Evolutionary conservation across 1,284 basidiomycete species (phyloP).

Genomic region (Filobasidium uniguttulatum): DNA sequence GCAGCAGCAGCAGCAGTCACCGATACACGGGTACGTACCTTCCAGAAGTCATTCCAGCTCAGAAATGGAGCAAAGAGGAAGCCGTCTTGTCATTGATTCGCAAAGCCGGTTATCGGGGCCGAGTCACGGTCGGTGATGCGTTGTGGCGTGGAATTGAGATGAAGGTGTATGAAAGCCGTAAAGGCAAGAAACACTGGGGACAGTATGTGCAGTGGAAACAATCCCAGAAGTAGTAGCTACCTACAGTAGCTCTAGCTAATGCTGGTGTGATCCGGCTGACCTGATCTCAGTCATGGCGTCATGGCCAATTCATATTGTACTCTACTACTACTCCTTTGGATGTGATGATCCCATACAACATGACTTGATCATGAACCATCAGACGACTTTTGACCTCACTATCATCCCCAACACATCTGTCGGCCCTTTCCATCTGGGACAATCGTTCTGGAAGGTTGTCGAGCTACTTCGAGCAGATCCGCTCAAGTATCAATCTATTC

Average conservation of each 20-base stretch:
- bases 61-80: constrained; percentile 83
- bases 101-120: constrained; percentile 77
- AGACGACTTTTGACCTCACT: too few relatives aligned
- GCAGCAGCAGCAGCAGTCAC: too few relatives aligned
- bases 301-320: too few relatives aligned
- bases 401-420: constrained; percentile 2
- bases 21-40: constrained; percentile 79
- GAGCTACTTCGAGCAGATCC: constrained; percentile 46
- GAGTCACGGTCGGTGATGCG: constrained; percentile 51
- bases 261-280: too few relatives aligned
- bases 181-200: constrained; percentile 55
- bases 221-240: constrained; percentile 14
- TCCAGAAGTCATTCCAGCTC: constrained; percentile 82
- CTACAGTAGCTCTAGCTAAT: too few relatives aligned
- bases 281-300: too few relatives aligned
- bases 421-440: constrained; percentile 40
- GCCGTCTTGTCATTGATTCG: constrained; percentile 79
- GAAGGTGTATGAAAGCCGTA: constrained; percentile 72
- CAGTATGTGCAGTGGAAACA: constrained; percentile 64
- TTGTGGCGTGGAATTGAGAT: constrained; percentile 62
- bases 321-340: too few relatives aligned
- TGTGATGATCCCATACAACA: too few relatives aligned
- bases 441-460: constrained; percentile 65
- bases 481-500: constrained; percentile 56
- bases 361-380: too few relatives aligned